Percentiles rank a stretch among this genome's conserved stretches.
Evolutionary conservation across 768 basidiomycete species (phyloP).

Genomic region (Tulasnella sp.): DNA sequence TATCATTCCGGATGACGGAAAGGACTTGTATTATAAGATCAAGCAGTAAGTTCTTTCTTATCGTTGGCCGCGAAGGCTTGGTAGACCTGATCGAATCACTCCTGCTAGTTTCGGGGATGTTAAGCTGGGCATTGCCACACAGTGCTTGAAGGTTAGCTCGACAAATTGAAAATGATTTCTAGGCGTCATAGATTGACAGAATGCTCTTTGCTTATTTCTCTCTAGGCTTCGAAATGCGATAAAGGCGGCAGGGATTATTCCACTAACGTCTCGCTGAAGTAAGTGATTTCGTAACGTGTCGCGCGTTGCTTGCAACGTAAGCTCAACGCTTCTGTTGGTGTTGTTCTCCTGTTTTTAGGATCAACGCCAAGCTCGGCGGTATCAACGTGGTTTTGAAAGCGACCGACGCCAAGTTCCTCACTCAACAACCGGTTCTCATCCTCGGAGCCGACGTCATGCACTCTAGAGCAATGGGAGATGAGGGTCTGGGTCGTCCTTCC

Average conservation of each 20-base stretch:
- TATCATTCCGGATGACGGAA: neutral
- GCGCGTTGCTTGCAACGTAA: neutral
- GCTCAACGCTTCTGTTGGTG: neutral
- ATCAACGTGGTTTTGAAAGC: conserved; percentile 76
- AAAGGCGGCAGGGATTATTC: conserved; percentile 65
- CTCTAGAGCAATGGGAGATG: conserved; percentile 53
- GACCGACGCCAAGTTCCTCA: conserved; percentile 56
- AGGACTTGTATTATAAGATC: neutral
- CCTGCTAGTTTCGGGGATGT: conserved; percentile 65
- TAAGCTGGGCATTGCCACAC: conserved; percentile 69
- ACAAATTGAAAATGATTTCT: no score
- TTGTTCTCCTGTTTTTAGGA: conserved; percentile 30
- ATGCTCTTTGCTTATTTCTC: no score
- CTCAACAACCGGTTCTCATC: conserved; percentile 67
- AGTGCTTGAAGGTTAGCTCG: conserved; percentile 55
- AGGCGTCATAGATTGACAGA: no score
- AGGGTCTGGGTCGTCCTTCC: conserved; percentile 61
- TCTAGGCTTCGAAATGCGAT: conserved; percentile 11
- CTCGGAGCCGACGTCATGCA: conserved; percentile 56
- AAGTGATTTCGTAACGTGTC: conserved; percentile 33
- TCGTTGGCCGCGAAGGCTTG: neutral
- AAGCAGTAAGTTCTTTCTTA: neutral
- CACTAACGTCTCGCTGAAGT: conserved; percentile 76
- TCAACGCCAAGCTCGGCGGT: conserved; percentile 82
- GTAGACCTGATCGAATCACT: neutral